Conservation (phyloP, 768 basidiomycete species). For the Kwoniella pini region DNA sequence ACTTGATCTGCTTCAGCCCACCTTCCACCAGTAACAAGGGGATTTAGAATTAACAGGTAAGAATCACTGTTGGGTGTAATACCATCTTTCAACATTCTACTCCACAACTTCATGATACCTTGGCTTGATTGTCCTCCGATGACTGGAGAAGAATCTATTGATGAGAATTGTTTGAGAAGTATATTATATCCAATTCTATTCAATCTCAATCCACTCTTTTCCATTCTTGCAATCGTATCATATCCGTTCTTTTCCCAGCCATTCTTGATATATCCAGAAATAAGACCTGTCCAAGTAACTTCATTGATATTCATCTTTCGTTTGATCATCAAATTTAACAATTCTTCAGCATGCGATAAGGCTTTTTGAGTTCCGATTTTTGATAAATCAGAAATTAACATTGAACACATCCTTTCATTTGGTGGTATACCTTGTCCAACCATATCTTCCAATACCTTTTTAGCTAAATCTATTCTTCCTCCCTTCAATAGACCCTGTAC, state of each 20-base stretch:
- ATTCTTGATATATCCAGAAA: conserved; percentile 70
- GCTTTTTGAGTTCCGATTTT: conserved; percentile 61
- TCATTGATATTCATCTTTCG: conserved; percentile 62
- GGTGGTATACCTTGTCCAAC: conserved; percentile 69
- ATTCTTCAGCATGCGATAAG: conserved; percentile 65
- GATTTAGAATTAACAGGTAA: conserved; percentile 74
- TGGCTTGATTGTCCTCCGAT: neutral
- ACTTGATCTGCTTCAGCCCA: conserved; percentile 67
- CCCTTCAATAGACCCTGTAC: conserved; percentile 73
- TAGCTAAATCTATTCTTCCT: conserved; percentile 67
- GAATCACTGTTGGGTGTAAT: conserved; percentile 64
- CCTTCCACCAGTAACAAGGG: conserved; percentile 63
- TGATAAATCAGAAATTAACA: conserved; percentile 76
- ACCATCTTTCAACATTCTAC: conserved; percentile 58
- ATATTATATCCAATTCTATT: conserved; percentile 74
- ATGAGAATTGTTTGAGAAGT: conserved; percentile 66
- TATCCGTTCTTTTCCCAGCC: conserved; percentile 57
- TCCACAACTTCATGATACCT: conserved; percentile 28
- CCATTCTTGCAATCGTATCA: conserved; percentile 58
- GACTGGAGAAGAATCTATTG: conserved; percentile 32
- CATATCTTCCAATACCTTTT: conserved; percentile 72
- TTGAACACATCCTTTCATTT: conserved; percentile 73
- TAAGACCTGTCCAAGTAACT: conserved; percentile 78
- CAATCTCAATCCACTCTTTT: conserved; percentile 60
- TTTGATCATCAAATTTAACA: conserved; percentile 73